These are phyloP conservation scores for Tylopilus vinaceipallidus DNA, from an alignment of 768 basidiomycete genomes.

Conservation along the genomic window DNA sequence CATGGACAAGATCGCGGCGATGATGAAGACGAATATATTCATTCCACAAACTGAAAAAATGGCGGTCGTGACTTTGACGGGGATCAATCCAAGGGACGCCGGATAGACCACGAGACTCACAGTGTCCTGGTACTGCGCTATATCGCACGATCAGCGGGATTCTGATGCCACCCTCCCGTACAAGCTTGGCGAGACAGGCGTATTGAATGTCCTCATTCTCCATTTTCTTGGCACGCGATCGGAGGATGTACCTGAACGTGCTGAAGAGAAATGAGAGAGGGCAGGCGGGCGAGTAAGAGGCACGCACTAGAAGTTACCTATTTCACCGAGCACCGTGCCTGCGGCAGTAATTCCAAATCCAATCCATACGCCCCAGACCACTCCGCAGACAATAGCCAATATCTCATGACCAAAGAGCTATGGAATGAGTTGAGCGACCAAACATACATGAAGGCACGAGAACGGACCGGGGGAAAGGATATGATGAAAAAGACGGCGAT, in stretches of 20 bases:
- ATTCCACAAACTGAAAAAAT: constrained; percentile 90
- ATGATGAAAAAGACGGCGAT: constrained; percentile 80
- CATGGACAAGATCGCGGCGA: constrained; percentile 79
- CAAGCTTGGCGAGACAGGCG: constrained; percentile 61
- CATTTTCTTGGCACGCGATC: constrained; percentile 70
- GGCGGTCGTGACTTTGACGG: constrained; percentile 70
- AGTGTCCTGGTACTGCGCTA: constrained; percentile 86
- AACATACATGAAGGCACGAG: background rate
- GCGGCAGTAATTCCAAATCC: constrained; percentile 87
- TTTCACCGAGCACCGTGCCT: constrained; percentile 82
- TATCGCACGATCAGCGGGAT: constrained; percentile 74
- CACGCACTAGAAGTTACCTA: constrained; percentile 83
- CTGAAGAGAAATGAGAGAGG: constrained; percentile 35
- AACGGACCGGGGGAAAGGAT: constrained; percentile 76
- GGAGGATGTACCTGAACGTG: constrained; percentile 81
- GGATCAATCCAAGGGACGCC: background rate
- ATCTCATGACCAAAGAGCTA: constrained; percentile 93
- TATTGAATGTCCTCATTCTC: constrained; percentile 58
- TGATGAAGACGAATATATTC: constrained; percentile 69
- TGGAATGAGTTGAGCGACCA: constrained; percentile 6
- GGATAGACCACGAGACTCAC: constrained; percentile 39
- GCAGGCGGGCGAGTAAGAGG: background rate
- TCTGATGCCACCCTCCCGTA: constrained; percentile 87
- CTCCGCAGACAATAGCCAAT: constrained; percentile 80
- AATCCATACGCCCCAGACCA: constrained; percentile 86